Evolutionary conservation across 148 eudicot species (phyloP).

Genomic region (Rheum nobile): DNA sequence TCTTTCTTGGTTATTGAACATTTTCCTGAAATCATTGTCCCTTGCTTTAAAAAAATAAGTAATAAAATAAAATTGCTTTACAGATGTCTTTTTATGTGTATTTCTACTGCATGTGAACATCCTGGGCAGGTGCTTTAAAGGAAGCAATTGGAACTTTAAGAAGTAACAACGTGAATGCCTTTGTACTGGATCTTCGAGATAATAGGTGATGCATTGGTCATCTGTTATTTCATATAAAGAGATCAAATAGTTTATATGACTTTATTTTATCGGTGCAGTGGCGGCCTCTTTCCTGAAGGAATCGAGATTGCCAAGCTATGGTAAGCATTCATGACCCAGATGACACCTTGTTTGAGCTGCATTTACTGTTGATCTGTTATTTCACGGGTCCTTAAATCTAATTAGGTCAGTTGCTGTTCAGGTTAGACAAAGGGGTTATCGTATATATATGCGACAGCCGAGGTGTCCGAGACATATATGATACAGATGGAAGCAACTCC

Average conservation of each 20-base stretch:
- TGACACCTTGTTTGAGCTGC: no score
- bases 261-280: conserved; percentile 55
- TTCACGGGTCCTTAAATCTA: neutral
- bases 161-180: conserved; percentile 70
- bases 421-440: conserved; percentile 96
- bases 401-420: conserved; percentile 15
- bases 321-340: conserved; percentile 31
- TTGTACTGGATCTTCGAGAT: conserved; percentile 94
- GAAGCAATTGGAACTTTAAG: conserved; percentile 80
- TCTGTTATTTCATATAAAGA: conserved; percentile 3
- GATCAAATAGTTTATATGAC: conserved; percentile 11
- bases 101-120: neutral
- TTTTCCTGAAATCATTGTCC: neutral
- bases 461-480: conserved; percentile 95
- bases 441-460: conserved; percentile 93
- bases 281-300: conserved; percentile 98
- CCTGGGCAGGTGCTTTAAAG: conserved; percentile 60
- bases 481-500: conserved; percentile 88
- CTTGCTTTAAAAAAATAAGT: neutral
- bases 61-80: neutral
- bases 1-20: neutral
- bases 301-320: conserved; percentile 89
- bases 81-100: neutral
- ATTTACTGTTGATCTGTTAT: neutral
- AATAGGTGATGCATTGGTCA: conserved; percentile 49